Percentiles rank a stretch among this genome's conserved stretches.
Conservation (phyloP, 164 flowering plant species). For the Houttuynia cordata region DNA sequence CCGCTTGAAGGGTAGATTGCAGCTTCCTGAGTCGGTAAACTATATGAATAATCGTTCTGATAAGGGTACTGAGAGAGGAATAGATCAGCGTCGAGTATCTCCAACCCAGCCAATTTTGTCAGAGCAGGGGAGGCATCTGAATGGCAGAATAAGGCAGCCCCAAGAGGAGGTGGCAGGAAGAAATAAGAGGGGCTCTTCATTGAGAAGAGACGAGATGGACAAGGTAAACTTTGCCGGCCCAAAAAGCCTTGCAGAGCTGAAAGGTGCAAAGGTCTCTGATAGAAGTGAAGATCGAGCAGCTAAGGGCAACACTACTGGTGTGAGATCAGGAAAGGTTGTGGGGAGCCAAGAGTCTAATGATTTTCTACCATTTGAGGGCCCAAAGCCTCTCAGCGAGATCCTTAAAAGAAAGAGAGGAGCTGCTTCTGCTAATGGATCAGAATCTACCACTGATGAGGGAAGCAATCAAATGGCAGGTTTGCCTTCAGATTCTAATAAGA, state of each 20-base stretch:
- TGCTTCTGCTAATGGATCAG: constrained; percentile 17
- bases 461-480: constrained; percentile 6
- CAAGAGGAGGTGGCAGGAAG: constrained; percentile 19
- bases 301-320: neutral
- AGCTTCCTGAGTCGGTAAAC: constrained; percentile 20
- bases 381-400: constrained; percentile 70
- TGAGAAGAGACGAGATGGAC: constrained; percentile 25
- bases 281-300: neutral
- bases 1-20: constrained; percentile 58
- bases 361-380: constrained; percentile 61
- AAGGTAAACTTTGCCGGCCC: constrained; percentile 36
- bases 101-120: neutral
- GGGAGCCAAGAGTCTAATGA: constrained; percentile 23
- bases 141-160: constrained; percentile 32
- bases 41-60: neutral
- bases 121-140: constrained; percentile 1
- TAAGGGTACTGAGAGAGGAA: neutral
- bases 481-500: constrained; percentile 2
- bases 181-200: constrained; percentile 5
- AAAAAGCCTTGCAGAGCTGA: constrained; percentile 56
- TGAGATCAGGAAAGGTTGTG: constrained; percentile 8
- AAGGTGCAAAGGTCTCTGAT: constrained; percentile 7
- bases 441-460: constrained; percentile 15
- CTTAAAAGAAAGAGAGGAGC: constrained; percentile 69
- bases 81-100: neutral